Evolutionary conservation across 2,329 filamentous ascomycete species (phyloP).

Genomic region (Incumbomyces delicatus): DNA sequence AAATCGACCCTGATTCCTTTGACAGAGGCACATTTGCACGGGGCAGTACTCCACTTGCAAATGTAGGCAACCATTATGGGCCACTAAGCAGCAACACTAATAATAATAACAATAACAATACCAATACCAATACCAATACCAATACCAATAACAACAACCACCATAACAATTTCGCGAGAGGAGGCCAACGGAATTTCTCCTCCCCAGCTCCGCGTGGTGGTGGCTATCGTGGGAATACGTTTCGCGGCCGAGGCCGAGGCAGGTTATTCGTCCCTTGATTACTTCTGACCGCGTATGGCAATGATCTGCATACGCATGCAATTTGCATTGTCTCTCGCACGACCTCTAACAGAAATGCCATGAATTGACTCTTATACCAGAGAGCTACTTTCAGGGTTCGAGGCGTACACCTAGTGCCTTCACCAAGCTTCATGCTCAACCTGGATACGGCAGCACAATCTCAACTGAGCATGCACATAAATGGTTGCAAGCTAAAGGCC

Average conservation of each 20-base stretch:
- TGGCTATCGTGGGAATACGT: slow-evolving; percentile 16
- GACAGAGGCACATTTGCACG: slow-evolving; percentile 28
- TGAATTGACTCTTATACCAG: too few species aligned
- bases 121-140: slow-evolving; percentile 2
- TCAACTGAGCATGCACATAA: too few species aligned
- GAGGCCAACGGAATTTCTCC: slow-evolving; percentile 7
- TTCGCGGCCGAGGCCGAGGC: slow-evolving; percentile 19
- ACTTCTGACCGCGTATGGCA: neutral
- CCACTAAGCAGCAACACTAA: slow-evolving; percentile 7
- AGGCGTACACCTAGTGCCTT: too few species aligned
- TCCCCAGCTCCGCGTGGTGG: slow-evolving; percentile 10
- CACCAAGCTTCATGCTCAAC: too few species aligned
- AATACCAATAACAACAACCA: slow-evolving; percentile 4
- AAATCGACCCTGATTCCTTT: slow-evolving; percentile 41
- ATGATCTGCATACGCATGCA: neutral
- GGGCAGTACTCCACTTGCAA: slow-evolving; percentile 19
- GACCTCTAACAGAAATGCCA: neutral
- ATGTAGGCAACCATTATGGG: slow-evolving; percentile 10
- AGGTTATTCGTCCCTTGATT: slow-evolving; percentile 21
- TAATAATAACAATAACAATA: slow-evolving; percentile 2
- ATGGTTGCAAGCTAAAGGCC: too few species aligned
- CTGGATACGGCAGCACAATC: too few species aligned
- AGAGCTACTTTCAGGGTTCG: too few species aligned
- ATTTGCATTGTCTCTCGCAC: neutral
- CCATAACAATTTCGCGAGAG: neutral